Evolutionary conservation across 768 basidiomycete genomes (phyloP), one percentile per base, ranked within the genome.

Genomic region (Artomyces pyxidatus): DNA sequence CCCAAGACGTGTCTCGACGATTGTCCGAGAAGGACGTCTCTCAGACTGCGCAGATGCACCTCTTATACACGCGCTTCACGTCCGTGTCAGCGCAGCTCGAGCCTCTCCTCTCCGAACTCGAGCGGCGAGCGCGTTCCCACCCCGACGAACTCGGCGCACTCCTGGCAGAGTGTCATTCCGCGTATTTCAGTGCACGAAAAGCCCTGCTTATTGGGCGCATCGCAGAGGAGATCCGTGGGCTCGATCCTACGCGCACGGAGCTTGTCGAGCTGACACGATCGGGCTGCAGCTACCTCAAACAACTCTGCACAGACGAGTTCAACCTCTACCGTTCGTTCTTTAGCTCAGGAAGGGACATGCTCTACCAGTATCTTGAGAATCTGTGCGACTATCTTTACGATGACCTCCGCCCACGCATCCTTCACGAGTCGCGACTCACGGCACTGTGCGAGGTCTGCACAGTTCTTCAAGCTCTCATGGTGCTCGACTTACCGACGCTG

Each of bases 341-440:
- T 65, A 75, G 77, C 51, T 84, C 89, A 0, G 95, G 32, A 12
- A 35, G 17, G 17, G 32, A 35, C 32, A 35, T 35, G 32, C 32
- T 35, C 14, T 35, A 93, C 60, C 75, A 80, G 51, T 97, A 91
- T 67, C 75, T 99, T 21, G 93, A 96, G 68, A 83, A 76, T 3
- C 75, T 98, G 0, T 97, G 93, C 57, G 95, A 97, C 66, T 78
- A 91, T 58, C 80, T 99, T 28, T 96, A 94, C 62, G 96, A 98
- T 62, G 91, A 94, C 55, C 78, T 99, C 1, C 86, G 95, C 1
- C 96, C 95, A 5, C 83, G 94, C 4, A 97, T 99, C 53, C 75
- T 97, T 2, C 94, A 97, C 58, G 95, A 97, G 60, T 83, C 85
- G 0, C 81, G 86, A 4, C 77, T 99, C 40, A 84, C 85, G 1